A percentile compares a stretch with the other conserved stretches of the same genome.
Evolutionary conservation across 306 rosid species (phyloP).

Genomic region (Myrica gale): DNA sequence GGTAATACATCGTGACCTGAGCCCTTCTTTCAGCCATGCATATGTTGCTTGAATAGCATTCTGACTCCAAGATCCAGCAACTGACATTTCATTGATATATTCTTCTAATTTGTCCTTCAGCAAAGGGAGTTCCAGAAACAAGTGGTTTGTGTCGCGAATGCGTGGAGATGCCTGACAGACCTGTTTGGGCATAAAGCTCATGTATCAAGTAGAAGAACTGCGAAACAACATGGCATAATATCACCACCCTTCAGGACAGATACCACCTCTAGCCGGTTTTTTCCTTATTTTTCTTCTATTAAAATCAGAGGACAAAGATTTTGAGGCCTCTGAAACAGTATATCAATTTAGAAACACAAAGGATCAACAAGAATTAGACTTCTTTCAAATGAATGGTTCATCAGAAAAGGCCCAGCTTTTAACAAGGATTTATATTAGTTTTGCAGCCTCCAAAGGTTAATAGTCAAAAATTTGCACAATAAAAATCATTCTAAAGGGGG

Average conservation of each 20-base stretch:
- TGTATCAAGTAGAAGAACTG: not conserved
- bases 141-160: constrained; percentile 78
- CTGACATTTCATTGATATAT: constrained; percentile 66
- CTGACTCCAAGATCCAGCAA: constrained; percentile 88
- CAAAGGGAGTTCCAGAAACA: constrained; percentile 90
- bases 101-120: constrained; percentile 66
- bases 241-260: not conserved
- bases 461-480: not conserved
- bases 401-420: not conserved
- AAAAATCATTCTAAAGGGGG: not conserved
- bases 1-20: constrained; percentile 82
- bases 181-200: constrained; percentile 31
- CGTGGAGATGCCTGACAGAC: constrained; percentile 72
- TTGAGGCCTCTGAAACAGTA: not conserved
- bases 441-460: not conserved
- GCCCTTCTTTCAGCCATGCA: constrained; percentile 90
- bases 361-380: not conserved
- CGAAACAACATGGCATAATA: not conserved
- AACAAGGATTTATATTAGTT: not conserved
- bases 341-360: not conserved
- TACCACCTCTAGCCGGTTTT: not conserved
- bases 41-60: constrained; percentile 88
- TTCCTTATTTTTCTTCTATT: not conserved
- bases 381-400: not conserved
- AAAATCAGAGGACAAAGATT: not conserved